A percentile compares a stretch with the other conserved stretches of the same genome.
Evolutionary conservation across 2,329 filamentous ascomycete genomes (phyloP).

Genomic region (Fusarium pseudoanthophilum): DNA sequence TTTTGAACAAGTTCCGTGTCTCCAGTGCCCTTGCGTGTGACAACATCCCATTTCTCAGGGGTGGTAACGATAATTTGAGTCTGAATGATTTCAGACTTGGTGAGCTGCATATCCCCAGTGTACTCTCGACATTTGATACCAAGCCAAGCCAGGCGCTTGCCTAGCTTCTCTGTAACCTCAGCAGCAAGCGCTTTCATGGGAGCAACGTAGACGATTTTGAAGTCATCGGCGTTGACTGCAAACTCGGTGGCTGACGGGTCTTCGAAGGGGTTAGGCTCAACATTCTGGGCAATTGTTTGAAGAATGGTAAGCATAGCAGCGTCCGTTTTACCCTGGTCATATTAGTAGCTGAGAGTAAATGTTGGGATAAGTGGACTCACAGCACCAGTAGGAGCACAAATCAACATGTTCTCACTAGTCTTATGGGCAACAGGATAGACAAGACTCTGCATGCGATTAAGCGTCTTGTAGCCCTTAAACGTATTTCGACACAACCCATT

Average conservation of each 20-base stretch:
- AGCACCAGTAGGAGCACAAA: constrained; percentile 96
- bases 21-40: constrained; percentile 95
- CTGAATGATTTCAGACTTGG: constrained; percentile 92
- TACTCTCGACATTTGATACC: constrained; percentile 92
- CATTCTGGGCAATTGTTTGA: constrained; percentile 88
- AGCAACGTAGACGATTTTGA: constrained; percentile 98
- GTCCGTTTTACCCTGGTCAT: constrained; percentile 85
- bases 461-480: constrained; percentile 90
- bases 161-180: constrained; percentile 94
- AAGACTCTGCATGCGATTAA: constrained; percentile 98
- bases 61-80: constrained; percentile 99
- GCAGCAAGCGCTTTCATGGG: constrained; percentile 99
- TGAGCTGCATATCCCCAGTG: constrained; percentile 98
- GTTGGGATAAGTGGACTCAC: constrained; percentile 56
- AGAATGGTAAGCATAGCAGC: constrained; percentile 97
- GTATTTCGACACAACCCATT: constrained; percentile 91
- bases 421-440: constrained; percentile 96
- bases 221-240: constrained; percentile 83
- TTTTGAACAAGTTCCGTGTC: constrained; percentile 98
- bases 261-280: constrained; percentile 81
- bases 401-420: constrained; percentile 98
- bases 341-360: constrained; percentile 21
- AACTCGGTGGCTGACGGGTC: constrained; percentile 80
- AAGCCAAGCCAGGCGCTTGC: constrained; percentile 91
- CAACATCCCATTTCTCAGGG: constrained; percentile 99